Evolutionary conservation across 306 rosid species (phyloP).

Genomic region (Acacia acuminata): DNA sequence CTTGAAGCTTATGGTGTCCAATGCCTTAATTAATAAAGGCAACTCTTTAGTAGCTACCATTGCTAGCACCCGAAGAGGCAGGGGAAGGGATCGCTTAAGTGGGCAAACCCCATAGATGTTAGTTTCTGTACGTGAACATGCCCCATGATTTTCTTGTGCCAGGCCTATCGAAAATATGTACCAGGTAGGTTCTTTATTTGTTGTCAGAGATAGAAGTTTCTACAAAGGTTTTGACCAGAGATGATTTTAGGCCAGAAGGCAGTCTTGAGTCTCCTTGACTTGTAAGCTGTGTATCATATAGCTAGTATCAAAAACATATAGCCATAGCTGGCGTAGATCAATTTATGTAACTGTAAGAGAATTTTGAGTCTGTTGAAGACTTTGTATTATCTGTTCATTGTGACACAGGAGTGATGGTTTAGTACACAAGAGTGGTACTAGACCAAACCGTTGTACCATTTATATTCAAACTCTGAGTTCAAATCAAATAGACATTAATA

Average conservation of each 20-base stretch:
- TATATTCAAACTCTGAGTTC: conserved; percentile 9
- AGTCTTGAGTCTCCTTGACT: conserved; percentile 24
- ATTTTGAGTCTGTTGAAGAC: conserved; percentile 26
- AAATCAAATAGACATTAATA: conserved; percentile 29
- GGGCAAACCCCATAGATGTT: too few relatives aligned
- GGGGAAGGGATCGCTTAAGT: conserved; percentile 66
- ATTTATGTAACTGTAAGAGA: conserved; percentile 29
- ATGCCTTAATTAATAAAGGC: conserved; percentile 46
- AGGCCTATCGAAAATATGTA: conserved; percentile 25
- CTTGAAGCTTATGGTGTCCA: conserved; percentile 71
- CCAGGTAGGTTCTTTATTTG: conserved; percentile 29
- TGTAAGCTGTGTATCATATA: conserved; percentile 16
- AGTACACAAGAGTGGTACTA: conserved; percentile 14
- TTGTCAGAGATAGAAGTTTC: conserved; percentile 25
- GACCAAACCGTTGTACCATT: conserved; percentile 21
- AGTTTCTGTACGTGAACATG: conserved; percentile 22
- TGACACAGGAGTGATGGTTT: conserved; percentile 21
- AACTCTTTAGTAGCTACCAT: conserved; percentile 51
- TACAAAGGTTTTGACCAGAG: conserved; percentile 18
- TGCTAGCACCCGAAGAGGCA: conserved; percentile 60
- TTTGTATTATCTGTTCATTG: conserved; percentile 21
- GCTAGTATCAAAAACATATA: too few relatives aligned
- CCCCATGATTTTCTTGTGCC: conserved; percentile 15
- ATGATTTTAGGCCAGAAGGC: conserved; percentile 6
- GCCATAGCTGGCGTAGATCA: conserved; percentile 27